Conservation (phyloP, 179 eudicot genomes). For the Beta lomatogona region DNA sequence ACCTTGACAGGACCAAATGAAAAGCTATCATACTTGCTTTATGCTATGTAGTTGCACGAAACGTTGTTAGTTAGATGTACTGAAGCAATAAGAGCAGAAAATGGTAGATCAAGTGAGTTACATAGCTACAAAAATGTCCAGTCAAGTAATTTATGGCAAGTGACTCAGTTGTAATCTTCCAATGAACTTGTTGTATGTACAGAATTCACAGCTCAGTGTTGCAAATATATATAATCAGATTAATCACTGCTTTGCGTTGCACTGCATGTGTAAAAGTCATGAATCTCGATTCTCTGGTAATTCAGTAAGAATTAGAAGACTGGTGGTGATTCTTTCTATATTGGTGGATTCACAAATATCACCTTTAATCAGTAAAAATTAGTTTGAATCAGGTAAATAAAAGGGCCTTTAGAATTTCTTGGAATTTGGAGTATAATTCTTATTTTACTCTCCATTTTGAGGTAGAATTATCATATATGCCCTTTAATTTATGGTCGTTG, state of each 20-base stretch:
- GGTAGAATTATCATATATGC: too few species aligned
- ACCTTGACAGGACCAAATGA: not conserved
- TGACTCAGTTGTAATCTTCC: not conserved
- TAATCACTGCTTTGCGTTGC: not conserved
- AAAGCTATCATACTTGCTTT: not conserved
- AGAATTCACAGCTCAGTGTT: not conserved
- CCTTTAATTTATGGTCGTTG: too few species aligned
- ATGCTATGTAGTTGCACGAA: constrained; percentile 2
- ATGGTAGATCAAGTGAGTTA: not conserved
- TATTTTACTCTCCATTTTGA: too few species aligned
- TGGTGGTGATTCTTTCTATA: too few species aligned
- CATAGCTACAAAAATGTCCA: not conserved
- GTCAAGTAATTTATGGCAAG: not conserved
- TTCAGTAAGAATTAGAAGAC: too few species aligned
- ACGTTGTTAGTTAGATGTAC: not conserved
- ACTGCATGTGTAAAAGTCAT: not conserved
- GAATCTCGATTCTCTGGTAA: not conserved
- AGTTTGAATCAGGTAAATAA: too few species aligned
- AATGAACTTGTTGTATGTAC: not conserved
- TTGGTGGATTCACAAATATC: too few species aligned
- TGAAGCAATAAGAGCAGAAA: not conserved
- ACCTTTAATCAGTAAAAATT: too few species aligned
- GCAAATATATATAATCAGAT: not conserved
- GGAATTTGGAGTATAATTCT: too few species aligned
- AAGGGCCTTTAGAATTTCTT: too few species aligned